These are phyloP conservation scores for Fusarium ramigenum DNA, from an alignment of 2,329 filamentous ascomycete genomes.

Conservation along the genomic window DNA sequence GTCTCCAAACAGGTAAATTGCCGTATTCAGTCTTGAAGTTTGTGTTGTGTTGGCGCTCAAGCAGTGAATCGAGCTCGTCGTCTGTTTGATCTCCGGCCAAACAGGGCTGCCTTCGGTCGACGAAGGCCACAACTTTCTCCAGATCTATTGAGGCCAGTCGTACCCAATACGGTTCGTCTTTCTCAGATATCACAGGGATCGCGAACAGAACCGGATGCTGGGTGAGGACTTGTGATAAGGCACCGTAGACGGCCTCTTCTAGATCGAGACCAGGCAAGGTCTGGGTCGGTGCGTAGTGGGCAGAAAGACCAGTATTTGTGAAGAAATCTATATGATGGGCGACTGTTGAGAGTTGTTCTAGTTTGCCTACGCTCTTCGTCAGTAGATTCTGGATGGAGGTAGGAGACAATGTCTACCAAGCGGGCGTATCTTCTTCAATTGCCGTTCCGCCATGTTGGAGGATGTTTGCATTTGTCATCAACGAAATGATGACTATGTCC, in stretches of 20 bases:
- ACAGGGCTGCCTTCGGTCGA: background rate
- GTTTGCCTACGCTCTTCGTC: background rate
- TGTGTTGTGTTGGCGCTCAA: constrained; percentile 1
- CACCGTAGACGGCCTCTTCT: background rate
- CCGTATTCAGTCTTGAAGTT: background rate
- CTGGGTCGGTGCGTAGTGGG: background rate
- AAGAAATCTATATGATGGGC: constrained; percentile 6
- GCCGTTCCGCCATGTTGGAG: background rate
- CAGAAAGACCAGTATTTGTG: constrained; percentile 3
- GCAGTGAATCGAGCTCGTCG: background rate
- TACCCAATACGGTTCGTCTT: background rate
- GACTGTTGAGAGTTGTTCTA: background rate
- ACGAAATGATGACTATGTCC: background rate
- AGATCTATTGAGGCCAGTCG: background rate
- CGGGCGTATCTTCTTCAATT: background rate
- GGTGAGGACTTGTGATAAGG: background rate
- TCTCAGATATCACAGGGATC: background rate
- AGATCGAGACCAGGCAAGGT: background rate
- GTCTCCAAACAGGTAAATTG: background rate
- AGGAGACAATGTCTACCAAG: background rate
- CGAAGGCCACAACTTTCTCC: background rate
- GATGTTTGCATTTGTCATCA: background rate
- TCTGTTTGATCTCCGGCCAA: background rate
- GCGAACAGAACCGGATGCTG: background rate
- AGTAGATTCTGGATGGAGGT: background rate